Conservation (phyloP, 495 filamentous ascomycete genomes). For the Hypoxylon lenormandii region DNA sequence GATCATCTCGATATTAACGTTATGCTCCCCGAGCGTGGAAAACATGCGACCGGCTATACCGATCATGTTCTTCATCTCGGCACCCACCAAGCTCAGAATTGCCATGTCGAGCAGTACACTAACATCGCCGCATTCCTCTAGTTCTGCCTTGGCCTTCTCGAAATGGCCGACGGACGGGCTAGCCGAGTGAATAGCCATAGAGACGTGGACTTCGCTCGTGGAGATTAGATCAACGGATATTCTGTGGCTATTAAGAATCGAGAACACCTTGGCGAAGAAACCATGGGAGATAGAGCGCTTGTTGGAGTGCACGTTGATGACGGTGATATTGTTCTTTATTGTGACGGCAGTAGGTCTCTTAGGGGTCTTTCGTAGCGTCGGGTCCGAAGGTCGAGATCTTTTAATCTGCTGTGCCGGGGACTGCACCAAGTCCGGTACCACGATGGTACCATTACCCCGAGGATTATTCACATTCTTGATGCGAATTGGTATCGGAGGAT, state of each 20-base stretch:
- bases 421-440: constrained; percentile 70
- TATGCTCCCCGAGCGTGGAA: constrained; percentile 84
- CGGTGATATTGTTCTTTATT: constrained; percentile 90
- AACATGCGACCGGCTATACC: constrained; percentile 93
- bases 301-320: constrained; percentile 95
- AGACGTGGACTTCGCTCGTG: constrained; percentile 93
- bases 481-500: constrained; percentile 84
- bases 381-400: constrained; percentile 58
- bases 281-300: constrained; percentile 85
- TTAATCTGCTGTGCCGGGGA: constrained; percentile 61
- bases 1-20: constrained; percentile 97
- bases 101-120: constrained; percentile 88
- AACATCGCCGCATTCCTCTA: constrained; percentile 82
- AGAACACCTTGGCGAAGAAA: constrained; percentile 91
- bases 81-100: constrained; percentile 90
- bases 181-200: constrained; percentile 88
- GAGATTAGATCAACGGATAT: constrained; percentile 93
- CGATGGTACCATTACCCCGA: constrained; percentile 83
- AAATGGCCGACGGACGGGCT: constrained; percentile 73
- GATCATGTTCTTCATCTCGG: constrained; percentile 93
- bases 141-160: constrained; percentile 73
- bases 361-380: constrained; percentile 61
- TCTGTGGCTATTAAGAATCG: constrained; percentile 79
- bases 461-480: constrained; percentile 99
- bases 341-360: constrained; percentile 92